These are phyloP conservation scores for Yamadazyma dushanensis DNA, from an alignment of 1,139 yeast species.

Conservation along the genomic window DNA sequence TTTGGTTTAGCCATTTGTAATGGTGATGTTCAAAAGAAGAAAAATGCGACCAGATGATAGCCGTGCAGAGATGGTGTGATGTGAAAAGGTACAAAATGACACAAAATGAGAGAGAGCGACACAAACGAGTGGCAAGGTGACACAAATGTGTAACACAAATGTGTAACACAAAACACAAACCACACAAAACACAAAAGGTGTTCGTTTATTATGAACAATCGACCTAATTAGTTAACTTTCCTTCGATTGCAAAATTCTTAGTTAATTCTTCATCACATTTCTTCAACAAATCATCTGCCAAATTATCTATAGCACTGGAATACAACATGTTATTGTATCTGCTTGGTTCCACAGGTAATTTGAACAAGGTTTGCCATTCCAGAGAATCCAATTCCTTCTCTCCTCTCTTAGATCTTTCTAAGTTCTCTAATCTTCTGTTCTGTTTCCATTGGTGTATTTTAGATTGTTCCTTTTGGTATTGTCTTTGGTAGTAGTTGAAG, in stretches of 20 bases:
- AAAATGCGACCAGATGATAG: no score
- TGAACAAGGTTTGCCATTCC: conserved; percentile 69
- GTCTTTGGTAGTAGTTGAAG: conserved; percentile 82
- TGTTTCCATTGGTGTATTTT: conserved; percentile 77
- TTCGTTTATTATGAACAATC: neutral
- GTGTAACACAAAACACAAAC: no score
- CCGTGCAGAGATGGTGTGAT: neutral
- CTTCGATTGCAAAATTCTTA: conserved; percentile 59
- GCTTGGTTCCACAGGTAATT: conserved; percentile 74
- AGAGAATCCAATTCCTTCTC: conserved; percentile 56
- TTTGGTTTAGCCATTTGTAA: conserved; percentile 56
- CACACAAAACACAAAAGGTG: no score
- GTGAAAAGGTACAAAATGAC: no score
- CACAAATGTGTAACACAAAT: no score
- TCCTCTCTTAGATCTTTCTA: conserved; percentile 56
- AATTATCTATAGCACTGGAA: conserved; percentile 68
- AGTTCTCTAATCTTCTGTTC: conserved; percentile 68
- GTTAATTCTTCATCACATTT: conserved; percentile 63
- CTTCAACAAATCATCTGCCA: conserved; percentile 66
- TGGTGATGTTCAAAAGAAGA: neutral
- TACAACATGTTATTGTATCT: conserved; percentile 72
- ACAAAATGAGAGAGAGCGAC: no score
- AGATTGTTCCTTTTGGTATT: conserved; percentile 66
- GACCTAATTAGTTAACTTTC: conserved; percentile 33
- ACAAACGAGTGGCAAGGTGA: no score